phyloP scores from a whole-genome alignment of 768 basidiomycete genomes.

The Rhizopogon rudus region DNA sequence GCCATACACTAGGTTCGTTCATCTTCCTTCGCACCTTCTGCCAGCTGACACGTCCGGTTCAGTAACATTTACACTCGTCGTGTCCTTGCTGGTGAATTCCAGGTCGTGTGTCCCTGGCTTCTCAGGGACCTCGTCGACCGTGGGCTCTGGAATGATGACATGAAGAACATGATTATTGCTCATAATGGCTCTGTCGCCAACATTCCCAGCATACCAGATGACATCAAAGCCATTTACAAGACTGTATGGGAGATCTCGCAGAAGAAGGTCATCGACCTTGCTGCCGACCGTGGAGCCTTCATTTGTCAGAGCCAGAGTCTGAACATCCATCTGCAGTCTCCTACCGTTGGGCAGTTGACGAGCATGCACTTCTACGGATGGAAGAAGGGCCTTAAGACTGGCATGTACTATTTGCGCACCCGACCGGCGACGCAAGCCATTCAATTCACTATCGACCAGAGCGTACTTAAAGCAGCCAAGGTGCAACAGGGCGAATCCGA shows the following conservation, averaged over 20 bases:
- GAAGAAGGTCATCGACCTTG: conserved; percentile 96
- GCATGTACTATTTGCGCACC: conserved; percentile 97
- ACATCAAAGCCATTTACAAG: conserved; percentile 98
- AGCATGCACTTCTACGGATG: conserved; percentile 99
- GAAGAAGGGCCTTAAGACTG: conserved; percentile 98
- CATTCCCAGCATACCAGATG: conserved; percentile 82
- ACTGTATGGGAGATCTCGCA: conserved; percentile 99
- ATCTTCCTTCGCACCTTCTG: not conserved
- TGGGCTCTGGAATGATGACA: conserved; percentile 94
- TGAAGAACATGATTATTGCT: conserved; percentile 99
- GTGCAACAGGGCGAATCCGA: conserved; percentile 12
- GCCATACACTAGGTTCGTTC: conserved; percentile 85
- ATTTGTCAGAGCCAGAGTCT: conserved; percentile 96
- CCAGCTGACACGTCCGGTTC: conserved; percentile 8
- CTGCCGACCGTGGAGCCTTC: conserved; percentile 98
- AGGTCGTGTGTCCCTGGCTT: conserved; percentile 98
- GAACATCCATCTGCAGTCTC: conserved; percentile 88
- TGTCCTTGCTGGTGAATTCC: conserved; percentile 99
- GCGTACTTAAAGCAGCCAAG: conserved; percentile 57
- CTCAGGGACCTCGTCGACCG: conserved; percentile 96
- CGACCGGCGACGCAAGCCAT: conserved; percentile 93
- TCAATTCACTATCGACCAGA: conserved; percentile 94
- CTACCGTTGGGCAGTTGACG: conserved; percentile 88
- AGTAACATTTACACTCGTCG: conserved; percentile 99
- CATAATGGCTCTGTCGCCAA: conserved; percentile 88